Base-by-base conservation (phyloP, 2,329 filamentous ascomycete genomes). In the Trichoderma oligosporum region DNA sequence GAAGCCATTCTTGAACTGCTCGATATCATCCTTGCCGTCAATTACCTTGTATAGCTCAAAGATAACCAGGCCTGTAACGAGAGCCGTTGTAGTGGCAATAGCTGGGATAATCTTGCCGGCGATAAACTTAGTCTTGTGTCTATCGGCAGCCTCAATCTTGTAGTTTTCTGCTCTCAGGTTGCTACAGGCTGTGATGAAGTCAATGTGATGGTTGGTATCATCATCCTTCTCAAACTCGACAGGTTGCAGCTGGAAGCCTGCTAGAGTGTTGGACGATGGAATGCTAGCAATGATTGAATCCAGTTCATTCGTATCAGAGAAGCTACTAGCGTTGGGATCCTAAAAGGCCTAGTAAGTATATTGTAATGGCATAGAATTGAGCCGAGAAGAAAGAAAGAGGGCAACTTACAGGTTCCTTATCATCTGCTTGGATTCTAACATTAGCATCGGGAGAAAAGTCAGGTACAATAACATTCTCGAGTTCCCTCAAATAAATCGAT, bases 211-310 rank as follows among this genome's bases (percentile, higher is more conserved):
- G 74, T 99, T 99, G 49, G 88, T 90, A 73, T 99, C 95, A 67
- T 99, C 94, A 63, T 99, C 94, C 80, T 99, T 99, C 76, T 99
- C 91, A 67, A 99, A 99, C 66, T 97, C 94, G 5, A 97, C 94
- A 3, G 93, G 89, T 57, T 86, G 84, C 52, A 99, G 78, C 74
- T 92, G 92, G 81, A 95, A 96, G 31, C 91, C 91, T 24, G 89
- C 87, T 48, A 99, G 77, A 38, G 85, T 84, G 70, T 88, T 92
- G 14, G 93, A 86, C 4, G 86, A 77, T 1, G 94, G 94, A 29
- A 99, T 80, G 61, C 83, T 82, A 14, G 83, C 78, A 14, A 85
- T 81, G 47, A 99, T 83, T 60, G 84, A 82, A 63, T 89, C 77
- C 18, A 97, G 76, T 66, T 93, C 88, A n/a, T 84, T 80, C 45